Evolutionary conservation across 208 protist species (phyloP).

Genomic region (Trypanosoma rangeli): DNA sequence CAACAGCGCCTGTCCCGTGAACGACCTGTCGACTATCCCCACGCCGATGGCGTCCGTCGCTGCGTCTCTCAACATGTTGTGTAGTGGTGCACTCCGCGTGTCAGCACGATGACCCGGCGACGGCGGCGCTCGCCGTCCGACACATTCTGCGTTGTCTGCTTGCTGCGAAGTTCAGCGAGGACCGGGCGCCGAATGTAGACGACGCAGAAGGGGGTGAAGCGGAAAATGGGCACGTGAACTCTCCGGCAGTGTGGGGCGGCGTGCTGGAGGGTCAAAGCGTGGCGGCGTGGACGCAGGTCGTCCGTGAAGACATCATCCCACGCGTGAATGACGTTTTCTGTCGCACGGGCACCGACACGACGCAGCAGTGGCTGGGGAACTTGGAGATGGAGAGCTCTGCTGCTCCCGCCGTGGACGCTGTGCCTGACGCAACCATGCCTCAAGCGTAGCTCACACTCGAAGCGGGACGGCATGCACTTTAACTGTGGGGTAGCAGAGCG

Average conservation of each 20-base stretch:
- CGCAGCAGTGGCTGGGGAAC: constrained; percentile 26
- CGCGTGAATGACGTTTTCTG: constrained; percentile 28
- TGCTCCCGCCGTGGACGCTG: not conserved
- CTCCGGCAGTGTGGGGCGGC: not conserved
- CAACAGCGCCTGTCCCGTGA: too few species aligned
- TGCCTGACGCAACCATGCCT: too few species aligned
- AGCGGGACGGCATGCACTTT: too few species aligned
- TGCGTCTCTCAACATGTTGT: constrained; percentile 17
- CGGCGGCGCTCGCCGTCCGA: constrained; percentile 19
- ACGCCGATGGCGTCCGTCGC: not conserved
- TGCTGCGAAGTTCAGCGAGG: not conserved
- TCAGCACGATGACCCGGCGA: constrained; percentile 15
- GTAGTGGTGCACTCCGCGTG: constrained; percentile 22
- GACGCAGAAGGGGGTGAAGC: not conserved
- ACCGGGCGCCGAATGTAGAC: not conserved
- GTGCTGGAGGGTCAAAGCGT: constrained; percentile 26
- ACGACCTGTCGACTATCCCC: not conserved
- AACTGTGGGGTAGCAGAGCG: too few species aligned
- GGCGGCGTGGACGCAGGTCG: constrained; percentile 27
- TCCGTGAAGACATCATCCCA: constrained; percentile 30
- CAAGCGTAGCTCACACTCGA: too few species aligned
- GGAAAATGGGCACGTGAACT: not conserved
- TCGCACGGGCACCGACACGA: constrained; percentile 25
- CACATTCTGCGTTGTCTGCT: constrained; percentile 28
- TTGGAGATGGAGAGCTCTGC: not conserved